Evolutionary conservation across 768 basidiomycete genomes (phyloP), one percentile per base, ranked within the genome.

Genomic region (Panellus pusillus): DNA sequence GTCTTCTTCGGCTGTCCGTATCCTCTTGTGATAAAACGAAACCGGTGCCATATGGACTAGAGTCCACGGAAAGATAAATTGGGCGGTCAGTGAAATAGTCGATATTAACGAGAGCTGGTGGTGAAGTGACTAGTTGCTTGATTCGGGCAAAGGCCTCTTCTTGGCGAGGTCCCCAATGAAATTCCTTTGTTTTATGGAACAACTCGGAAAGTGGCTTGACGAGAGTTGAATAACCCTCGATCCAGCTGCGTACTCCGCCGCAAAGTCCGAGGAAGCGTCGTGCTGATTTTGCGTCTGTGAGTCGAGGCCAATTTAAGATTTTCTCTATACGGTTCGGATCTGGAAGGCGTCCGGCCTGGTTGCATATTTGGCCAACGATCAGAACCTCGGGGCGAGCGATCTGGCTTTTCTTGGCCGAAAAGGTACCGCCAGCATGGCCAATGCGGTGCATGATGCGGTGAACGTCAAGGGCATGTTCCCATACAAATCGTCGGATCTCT

Each of bases 401-500:
- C 2, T 68, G 42, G 0, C 63, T 28, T 37, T 75, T 75, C 14
- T 65, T 58, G 1, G 65, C 63, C 0, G 65, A 69, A 15, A 76
- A 64, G 0, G 68, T 73, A 0, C 57, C 66, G 6, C 73, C 66
- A 0, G 62, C 48, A 27, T 67, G 60, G 15, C 67, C 59, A 1
- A 72, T 51, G 0, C 56, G 32, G 9, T 71, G 66, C 12, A 71
- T 43, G 4, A 75, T 56, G 0, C 63, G 44, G 37, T 75, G 64
- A 19, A 71, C 36, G 38, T 65, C 58, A 1, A 27, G 2, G 2
- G 66, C 62, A 48, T 74, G 31, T 44, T 76, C 69, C 64, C 68
- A 75, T 5, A 77, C 64, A 35, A 75, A 76, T 0, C 60, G 41
- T 14, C 61, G 29, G 28, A 66, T 63, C n/a, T 50, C 58, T 32